Evolutionary conservation across 1,284 basidiomycete genomes (phyloP), one percentile per base, ranked within the genome.

Genomic region (Rhodotorula sp.): DNA sequence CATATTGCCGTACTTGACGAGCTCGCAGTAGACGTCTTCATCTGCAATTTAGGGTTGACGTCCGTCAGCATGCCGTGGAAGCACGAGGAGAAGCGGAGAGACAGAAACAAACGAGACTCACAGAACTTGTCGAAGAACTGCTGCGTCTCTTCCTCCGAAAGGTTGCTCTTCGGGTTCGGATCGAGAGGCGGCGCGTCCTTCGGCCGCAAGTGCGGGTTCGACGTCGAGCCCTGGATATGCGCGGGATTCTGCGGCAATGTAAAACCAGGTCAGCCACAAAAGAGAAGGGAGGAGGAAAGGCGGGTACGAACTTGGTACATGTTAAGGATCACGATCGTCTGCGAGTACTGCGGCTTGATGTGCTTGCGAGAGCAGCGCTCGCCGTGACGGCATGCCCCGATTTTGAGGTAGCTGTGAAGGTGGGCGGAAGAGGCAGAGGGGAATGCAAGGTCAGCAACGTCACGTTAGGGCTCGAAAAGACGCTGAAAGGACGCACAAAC

Each of bases 71-170:
- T 47, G 36, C 7, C 5, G 34, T 27, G 49, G n/a, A 39, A 29
- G 59, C 44, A 57, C 29, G 39, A 29, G 46, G 24, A 13, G 36
- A 17, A 63, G 57, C 19, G 46, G 46, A 17, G 55, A 34, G 36
- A 22, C 17, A 27, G 24, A 27, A 64, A n/a, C 52, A 59, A 29
- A 91, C 79, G 91, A 94, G 65, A 94, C 81, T 96, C 92, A 79
- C 95, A 99, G 67, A 99, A 95, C 0, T 91, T 89, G 81, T 99
- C 95, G 80, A 99, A 99, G 57, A 94, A 91, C 75, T 91, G 89
- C 82, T 97, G 93, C 10, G 98, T 83, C 79, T 98, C 92, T 80
- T 90, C 86, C 77, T 90, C 87, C 27, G 87, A 86, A 77, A 96
- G 83, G 24, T 55, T 51, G 53, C 59, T 52, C n/a, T 63, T 46